Conservation (phyloP, 257 asterid genomes). For the Salvia miltiorrhiza region DNA sequence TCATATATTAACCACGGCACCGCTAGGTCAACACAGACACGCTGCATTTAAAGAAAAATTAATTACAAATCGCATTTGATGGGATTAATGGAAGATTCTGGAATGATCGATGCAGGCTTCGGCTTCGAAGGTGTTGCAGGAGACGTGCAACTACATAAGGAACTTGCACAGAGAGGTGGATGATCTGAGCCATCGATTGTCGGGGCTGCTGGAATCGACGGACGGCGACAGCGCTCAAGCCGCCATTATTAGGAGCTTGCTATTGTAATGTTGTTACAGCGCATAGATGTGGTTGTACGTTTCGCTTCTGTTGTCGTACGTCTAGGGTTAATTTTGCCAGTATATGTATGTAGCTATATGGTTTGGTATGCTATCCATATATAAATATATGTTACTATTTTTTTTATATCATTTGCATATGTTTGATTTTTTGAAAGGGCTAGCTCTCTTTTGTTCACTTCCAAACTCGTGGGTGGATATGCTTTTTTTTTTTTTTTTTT, state of each 20-base stretch:
- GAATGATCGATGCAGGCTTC: slow-evolving; percentile 50
- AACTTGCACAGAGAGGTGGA: slow-evolving; percentile 82
- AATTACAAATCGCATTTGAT: no score
- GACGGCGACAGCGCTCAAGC: slow-evolving; percentile 82
- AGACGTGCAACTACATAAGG: slow-evolving; percentile 81
- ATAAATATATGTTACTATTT: not conserved
- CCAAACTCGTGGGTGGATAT: not conserved
- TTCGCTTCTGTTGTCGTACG: not conserved
- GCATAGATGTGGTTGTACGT: slow-evolving; percentile 13
- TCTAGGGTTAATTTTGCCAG: slow-evolving; percentile 45
- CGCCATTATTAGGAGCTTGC: slow-evolving; percentile 79
- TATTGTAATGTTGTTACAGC: slow-evolving; percentile 35
- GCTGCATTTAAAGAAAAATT: no score
- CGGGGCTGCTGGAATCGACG: slow-evolving; percentile 68
- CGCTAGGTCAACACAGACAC: no score
- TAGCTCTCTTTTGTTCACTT: not conserved
- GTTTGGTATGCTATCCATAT: not conserved
- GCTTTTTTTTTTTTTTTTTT: not conserved
- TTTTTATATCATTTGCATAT: slow-evolving; percentile 16
- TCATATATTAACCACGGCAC: no score
- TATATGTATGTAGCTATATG: not conserved
- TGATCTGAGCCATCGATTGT: slow-evolving; percentile 66
- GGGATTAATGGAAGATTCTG: not conserved
- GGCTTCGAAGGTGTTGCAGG: slow-evolving; percentile 81
- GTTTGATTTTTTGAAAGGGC: no score